A percentile compares a stretch with the other conserved stretches of the same genome.
Evolutionary conservation across 192 early-diverging fungal genomes (phyloP).

Genomic region (Oehlia diaphana): DNA sequence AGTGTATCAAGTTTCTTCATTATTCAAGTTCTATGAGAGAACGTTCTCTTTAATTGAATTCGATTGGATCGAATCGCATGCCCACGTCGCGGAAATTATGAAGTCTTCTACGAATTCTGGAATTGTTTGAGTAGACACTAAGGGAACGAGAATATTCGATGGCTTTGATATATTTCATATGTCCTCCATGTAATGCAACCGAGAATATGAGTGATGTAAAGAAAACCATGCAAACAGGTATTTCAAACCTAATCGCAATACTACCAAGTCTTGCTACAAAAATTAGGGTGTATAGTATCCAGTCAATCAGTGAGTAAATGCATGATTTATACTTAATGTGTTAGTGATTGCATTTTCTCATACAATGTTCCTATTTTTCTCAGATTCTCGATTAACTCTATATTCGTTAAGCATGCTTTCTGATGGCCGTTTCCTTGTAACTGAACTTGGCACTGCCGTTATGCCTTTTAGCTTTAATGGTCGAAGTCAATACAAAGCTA

Average conservation of each 20-base stretch:
- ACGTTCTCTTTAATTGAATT: slow-evolving; percentile 27
- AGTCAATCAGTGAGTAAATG: slow-evolving; percentile 12
- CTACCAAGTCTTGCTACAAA: background rate
- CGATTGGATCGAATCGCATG: slow-evolving; percentile 29
- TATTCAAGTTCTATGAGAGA: slow-evolving; percentile 29
- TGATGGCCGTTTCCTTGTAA: slow-evolving; percentile 18
- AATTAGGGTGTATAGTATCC: slow-evolving; percentile 13
- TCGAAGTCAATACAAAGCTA: slow-evolving; percentile 8
- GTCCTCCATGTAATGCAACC: slow-evolving; percentile 20
- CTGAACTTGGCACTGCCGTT: background rate
- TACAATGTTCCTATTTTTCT: slow-evolving; percentile 2
- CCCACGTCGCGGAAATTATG: slow-evolving; percentile 17
- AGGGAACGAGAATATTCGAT: slow-evolving; percentile 15
- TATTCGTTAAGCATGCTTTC: slow-evolving; percentile 28
- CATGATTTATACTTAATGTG: background rate
- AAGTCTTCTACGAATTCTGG: slow-evolving; percentile 29
- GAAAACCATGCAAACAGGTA: slow-evolving; percentile 16
- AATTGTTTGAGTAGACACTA: background rate
- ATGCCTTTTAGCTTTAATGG: slow-evolving; percentile 31
- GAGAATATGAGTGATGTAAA: slow-evolving; percentile 10
- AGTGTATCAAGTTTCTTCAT: slow-evolving; percentile 14
- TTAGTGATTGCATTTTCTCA: background rate
- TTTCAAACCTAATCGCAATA: slow-evolving; percentile 16
- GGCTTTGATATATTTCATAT: slow-evolving; percentile 9
- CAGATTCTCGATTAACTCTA: slow-evolving; percentile 8